phyloP scores from a whole-genome alignment of 1,139 yeast genomes.

The Kodamaea derodonti region DNA sequence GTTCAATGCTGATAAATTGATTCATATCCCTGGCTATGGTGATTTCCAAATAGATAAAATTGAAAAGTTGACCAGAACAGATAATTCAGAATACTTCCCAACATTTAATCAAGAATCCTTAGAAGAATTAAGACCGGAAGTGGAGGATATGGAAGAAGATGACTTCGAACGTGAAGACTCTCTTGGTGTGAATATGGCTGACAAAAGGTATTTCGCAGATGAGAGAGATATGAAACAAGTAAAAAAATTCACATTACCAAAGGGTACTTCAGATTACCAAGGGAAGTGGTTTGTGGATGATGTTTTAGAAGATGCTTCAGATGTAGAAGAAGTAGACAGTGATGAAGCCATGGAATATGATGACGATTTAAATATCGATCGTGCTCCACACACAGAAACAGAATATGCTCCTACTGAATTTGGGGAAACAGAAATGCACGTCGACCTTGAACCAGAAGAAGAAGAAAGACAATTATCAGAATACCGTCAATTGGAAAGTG shows the following conservation, averaged over 20 bases:
- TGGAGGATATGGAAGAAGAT: conserved; percentile 47
- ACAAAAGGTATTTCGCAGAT: conserved; percentile 56
- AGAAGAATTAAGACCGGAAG: conserved; percentile 64
- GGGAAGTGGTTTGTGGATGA: conserved; percentile 83
- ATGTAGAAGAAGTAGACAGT: conserved; percentile 44
- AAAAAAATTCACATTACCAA: conserved; percentile 52
- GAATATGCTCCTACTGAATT: conserved; percentile 44
- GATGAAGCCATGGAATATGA: conserved; percentile 33
- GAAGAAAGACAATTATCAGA: conserved; percentile 73
- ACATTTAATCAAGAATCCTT: conserved; percentile 58
- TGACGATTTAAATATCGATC: conserved; percentile 20
- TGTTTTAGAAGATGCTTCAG: conserved; percentile 45
- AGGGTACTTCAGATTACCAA: conserved; percentile 91
- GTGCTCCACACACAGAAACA: conserved; percentile 18
- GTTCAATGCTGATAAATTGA: conserved; percentile 67
- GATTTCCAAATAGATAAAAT: conserved; percentile 77
- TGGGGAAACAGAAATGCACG: conserved; percentile 57
- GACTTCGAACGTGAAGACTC: conserved; percentile 43
- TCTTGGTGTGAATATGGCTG: conserved; percentile 68
- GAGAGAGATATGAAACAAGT: conserved; percentile 22
- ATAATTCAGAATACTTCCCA: conserved; percentile 39
- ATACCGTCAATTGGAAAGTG: conserved; percentile 68
- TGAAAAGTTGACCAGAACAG: conserved; percentile 42
- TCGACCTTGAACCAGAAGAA: conserved; percentile 77
- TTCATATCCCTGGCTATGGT: conserved; percentile 87